phyloP scores from a whole-genome alignment of 176 grass and related monocot genomes.

The Leersia perrieri region DNA sequence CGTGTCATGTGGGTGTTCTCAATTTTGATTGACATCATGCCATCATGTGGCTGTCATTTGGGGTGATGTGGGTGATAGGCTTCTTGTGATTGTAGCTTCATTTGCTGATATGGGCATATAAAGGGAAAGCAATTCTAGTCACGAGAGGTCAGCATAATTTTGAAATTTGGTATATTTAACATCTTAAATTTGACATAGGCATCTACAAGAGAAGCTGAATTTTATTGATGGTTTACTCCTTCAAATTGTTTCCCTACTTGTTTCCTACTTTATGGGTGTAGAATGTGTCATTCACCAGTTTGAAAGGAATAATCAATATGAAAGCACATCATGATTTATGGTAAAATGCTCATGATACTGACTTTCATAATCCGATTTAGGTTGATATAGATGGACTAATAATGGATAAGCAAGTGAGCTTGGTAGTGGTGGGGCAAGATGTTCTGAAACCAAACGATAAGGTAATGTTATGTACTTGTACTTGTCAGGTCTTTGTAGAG shows the following conservation, averaged over 20 bases:
- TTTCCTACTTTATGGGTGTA: not conserved
- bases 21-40: conserved; percentile 43
- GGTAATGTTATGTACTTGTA: conserved; percentile 43
- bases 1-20: conserved; percentile 32
- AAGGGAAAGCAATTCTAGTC: not conserved
- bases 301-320: conserved; percentile 10
- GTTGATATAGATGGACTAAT: conserved; percentile 60
- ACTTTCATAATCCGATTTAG: conserved; percentile 39
- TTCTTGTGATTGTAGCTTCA: conserved; percentile 9
- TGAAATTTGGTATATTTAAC: not conserved
- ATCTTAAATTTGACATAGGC: not conserved
- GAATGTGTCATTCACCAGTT: not conserved
- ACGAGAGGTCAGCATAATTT: not conserved
- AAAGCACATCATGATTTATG: not conserved
- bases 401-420: conserved; percentile 45
- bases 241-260: not conserved
- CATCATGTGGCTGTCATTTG: conserved; percentile 36
- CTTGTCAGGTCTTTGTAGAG: not conserved
- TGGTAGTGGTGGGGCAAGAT: conserved; percentile 64
- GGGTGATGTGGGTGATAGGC: not conserved
- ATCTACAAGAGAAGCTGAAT: not conserved
- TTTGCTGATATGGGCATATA: not conserved
- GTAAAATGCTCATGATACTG: conserved; percentile 8
- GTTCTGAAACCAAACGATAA: conserved; percentile 57
- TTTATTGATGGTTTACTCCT: not conserved